These are phyloP conservation scores for Stephanodiscus minutulus DNA, from an alignment of 108 stramenopile genomes.

Conservation along the genomic window DNA sequence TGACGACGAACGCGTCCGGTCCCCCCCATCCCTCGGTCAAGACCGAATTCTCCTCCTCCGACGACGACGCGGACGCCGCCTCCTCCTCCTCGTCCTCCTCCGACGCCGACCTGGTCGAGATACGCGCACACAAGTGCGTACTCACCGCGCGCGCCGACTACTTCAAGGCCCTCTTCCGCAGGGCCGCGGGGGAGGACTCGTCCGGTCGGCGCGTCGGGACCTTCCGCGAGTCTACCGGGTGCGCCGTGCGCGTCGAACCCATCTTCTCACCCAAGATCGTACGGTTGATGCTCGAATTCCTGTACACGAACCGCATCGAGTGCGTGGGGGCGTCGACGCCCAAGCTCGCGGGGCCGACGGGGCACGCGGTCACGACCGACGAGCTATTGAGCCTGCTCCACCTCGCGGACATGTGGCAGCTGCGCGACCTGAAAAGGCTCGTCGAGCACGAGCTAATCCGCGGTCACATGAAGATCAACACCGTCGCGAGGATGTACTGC, in stretches of 20 bases:
- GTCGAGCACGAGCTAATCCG: slow-evolving; percentile 89
- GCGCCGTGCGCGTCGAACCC: slow-evolving; percentile 80
- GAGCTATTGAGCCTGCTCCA: slow-evolving; percentile 80
- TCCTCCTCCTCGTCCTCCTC: neutral
- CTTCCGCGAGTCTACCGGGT: slow-evolving; percentile 77
- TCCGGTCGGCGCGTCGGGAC: slow-evolving; percentile 28
- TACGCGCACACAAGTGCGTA: slow-evolving; percentile 95
- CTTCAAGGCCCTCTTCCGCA: slow-evolving; percentile 96
- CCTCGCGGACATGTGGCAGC: slow-evolving; percentile 85
- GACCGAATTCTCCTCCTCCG: slow-evolving; percentile 1
- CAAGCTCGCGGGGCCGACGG: neutral
- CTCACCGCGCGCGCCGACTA: slow-evolving; percentile 96
- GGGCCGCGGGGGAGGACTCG: slow-evolving; percentile 39
- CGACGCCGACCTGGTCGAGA: slow-evolving; percentile 54
- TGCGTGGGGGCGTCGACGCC: slow-evolving; percentile 44
- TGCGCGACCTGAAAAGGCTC: slow-evolving; percentile 85
- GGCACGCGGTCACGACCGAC: slow-evolving; percentile 60
- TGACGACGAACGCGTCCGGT: slow-evolving; percentile 10
- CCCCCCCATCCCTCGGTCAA: slow-evolving; percentile 6
- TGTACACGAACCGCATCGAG: slow-evolving; percentile 93
- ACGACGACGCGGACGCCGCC: slow-evolving; percentile 10
- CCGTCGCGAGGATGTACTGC: slow-evolving; percentile 88
- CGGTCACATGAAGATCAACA: slow-evolving; percentile 75
- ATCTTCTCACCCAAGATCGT: slow-evolving; percentile 74
- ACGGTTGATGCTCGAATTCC: slow-evolving; percentile 90